Evolutionary conservation across 805 yeast genomes (phyloP).

Genomic region (Nakazawaea siamensis): DNA sequence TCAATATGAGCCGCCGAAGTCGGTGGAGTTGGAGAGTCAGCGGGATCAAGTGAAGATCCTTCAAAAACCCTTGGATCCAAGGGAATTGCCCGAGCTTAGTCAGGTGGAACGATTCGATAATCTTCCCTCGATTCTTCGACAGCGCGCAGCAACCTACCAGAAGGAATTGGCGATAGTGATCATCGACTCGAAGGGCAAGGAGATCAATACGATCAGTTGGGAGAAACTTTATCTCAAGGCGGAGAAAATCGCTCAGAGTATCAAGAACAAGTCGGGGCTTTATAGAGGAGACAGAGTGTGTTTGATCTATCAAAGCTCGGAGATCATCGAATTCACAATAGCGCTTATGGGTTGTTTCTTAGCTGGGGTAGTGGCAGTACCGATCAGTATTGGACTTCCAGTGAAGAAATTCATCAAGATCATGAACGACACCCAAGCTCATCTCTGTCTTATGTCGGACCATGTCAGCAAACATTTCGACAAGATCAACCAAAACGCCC

Average conservation of each 20-base stretch:
- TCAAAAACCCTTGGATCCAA: slow-evolving; percentile 58
- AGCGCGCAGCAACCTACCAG: slow-evolving; percentile 57
- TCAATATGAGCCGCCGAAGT: slow-evolving; percentile 1
- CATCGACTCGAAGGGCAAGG: slow-evolving; percentile 77
- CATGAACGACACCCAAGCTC: slow-evolving; percentile 66
- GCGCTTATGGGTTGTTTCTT: slow-evolving; percentile 88
- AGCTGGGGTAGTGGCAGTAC: slow-evolving; percentile 93
- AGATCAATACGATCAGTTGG: slow-evolving; percentile 72
- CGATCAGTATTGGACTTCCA: slow-evolving; percentile 70
- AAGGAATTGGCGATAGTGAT: slow-evolving; percentile 66
- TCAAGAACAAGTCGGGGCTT: slow-evolving; percentile 61
- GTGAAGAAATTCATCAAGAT: slow-evolving; percentile 64
- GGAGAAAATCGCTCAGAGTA: slow-evolving; percentile 81
- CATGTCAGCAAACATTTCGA: slow-evolving; percentile 70
- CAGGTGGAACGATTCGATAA: slow-evolving; percentile 43
- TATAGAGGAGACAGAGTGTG: slow-evolving; percentile 81
- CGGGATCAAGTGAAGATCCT: too few relatives aligned
- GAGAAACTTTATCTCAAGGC: slow-evolving; percentile 77
- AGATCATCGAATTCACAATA: slow-evolving; percentile 76
- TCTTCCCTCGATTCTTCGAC: slow-evolving; percentile 63
- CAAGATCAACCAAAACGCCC: slow-evolving; percentile 37
- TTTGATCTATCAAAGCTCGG: slow-evolving; percentile 74
- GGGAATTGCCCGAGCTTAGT: slow-evolving; percentile 31
- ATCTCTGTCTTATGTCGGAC: slow-evolving; percentile 75
- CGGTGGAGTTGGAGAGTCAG: too few relatives aligned